These are phyloP conservation scores for Phylloporus sp. DNA, from an alignment of 768 basidiomycete species.

Conservation along the genomic window DNA sequence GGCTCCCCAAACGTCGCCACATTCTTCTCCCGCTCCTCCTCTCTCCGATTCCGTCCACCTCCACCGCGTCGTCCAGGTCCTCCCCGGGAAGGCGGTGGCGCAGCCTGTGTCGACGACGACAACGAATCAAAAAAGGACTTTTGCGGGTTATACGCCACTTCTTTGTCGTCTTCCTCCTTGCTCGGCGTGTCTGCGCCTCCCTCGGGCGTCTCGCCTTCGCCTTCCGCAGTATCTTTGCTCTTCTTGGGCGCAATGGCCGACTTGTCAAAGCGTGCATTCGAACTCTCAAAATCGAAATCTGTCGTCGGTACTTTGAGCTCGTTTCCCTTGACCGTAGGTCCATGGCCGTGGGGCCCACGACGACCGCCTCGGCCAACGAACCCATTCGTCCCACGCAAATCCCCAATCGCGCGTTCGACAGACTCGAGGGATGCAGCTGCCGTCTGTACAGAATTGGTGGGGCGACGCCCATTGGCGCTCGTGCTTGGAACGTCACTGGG, in stretches of 20 bases:
- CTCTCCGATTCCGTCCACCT: constrained; percentile 62
- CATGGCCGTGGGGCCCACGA: constrained; percentile 28
- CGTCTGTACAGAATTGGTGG: constrained; percentile 54
- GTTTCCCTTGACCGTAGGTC: constrained; percentile 25
- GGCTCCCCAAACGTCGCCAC: constrained; percentile 86
- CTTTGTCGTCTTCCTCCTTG: constrained; percentile 37
- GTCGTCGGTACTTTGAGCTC: constrained; percentile 59
- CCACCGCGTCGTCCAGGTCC: constrained; percentile 41
- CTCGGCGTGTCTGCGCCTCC: constrained; percentile 22
- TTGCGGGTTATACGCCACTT: constrained; percentile 64
- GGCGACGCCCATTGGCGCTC: constrained; percentile 27
- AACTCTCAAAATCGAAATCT: constrained; percentile 78
- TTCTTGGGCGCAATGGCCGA: constrained; percentile 42
- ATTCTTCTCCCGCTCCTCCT: constrained; percentile 81
- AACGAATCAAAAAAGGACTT: constrained; percentile 79
- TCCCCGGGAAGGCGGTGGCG: constrained; percentile 31
- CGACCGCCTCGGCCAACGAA: constrained; percentile 39
- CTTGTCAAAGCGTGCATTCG: constrained; percentile 82
- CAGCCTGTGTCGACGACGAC: constrained; percentile 43
- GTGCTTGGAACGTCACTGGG: constrained; percentile 23
- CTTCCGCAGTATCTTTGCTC: constrained; percentile 27
- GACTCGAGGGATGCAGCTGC: constrained; percentile 73
- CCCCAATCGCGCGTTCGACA: constrained; percentile 54
- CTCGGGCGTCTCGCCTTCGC: constrained; percentile 30
- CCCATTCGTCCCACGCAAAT: constrained; percentile 39